Percentiles rank a stretch among this genome's conserved stretches.
Conservation (phyloP, 2,329 filamentous ascomycete species). For the Hypomyces rosellus region DNA sequence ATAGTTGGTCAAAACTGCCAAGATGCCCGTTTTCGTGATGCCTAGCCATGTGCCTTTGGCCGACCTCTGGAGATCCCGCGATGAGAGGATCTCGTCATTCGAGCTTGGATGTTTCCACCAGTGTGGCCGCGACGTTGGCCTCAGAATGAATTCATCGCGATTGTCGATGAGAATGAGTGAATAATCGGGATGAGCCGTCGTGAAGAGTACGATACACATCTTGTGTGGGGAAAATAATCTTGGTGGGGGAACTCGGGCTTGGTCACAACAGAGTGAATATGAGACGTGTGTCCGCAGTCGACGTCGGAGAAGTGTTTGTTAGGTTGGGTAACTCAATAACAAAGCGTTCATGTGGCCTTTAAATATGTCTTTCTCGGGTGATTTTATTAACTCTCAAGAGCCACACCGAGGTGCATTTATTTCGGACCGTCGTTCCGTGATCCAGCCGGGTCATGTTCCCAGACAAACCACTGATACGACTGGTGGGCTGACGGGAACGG, state of each 20-base stretch:
- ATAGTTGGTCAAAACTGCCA: constrained; percentile 63
- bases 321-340: too few species aligned
- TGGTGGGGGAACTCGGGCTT: too few species aligned
- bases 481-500: too few species aligned
- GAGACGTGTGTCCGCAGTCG: background rate
- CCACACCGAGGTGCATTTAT: too few species aligned
- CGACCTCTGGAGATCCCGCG: constrained; percentile 54
- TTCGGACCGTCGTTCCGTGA: too few species aligned
- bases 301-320: constrained; percentile 2
- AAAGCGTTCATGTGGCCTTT: too few species aligned
- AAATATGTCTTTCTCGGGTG: too few species aligned
- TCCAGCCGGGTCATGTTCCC: too few species aligned
- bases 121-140: constrained; percentile 56
- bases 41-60: constrained; percentile 63
- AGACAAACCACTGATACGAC: too few species aligned
- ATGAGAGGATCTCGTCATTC: constrained; percentile 46
- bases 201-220: constrained; percentile 75
- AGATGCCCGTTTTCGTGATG: constrained; percentile 51
- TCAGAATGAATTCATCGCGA: constrained; percentile 65
- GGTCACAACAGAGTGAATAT: too few species aligned
- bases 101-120: constrained; percentile 51
- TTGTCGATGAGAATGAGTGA: constrained; percentile 71
- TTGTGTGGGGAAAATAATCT: background rate
- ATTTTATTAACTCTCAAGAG: too few species aligned
- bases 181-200: constrained; percentile 69